phyloP scores from a whole-genome alignment of 2,329 filamentous ascomycete genomes.

The Akanthomyces lecanii region DNA sequence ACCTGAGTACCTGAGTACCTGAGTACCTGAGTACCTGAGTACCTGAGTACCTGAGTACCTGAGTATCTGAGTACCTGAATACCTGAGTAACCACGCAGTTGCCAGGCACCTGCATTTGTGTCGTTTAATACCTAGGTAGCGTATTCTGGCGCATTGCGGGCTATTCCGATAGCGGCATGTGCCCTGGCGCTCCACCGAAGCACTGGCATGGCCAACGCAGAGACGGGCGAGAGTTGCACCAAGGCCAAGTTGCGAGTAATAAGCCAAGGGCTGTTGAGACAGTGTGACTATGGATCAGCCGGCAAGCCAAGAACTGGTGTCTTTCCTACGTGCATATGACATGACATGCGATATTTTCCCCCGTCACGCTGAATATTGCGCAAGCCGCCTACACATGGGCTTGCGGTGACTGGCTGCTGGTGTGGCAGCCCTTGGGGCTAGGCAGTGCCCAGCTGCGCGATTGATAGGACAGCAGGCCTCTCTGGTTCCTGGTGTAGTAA shows the following conservation, averaged over 20 bases:
- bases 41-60: too few relatives aligned
- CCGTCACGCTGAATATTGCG: not conserved
- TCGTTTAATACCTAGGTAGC: not conserved
- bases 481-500: not conserved
- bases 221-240: too few relatives aligned
- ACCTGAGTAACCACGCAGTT: too few relatives aligned
- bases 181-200: not conserved
- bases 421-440: not conserved
- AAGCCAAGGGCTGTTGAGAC: too few relatives aligned
- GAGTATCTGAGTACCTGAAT: too few relatives aligned
- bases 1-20: too few relatives aligned
- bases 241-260: too few relatives aligned
- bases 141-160: not conserved
- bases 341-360: not conserved
- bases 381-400: not conserved
- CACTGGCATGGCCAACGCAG: too few relatives aligned
- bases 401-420: conserved; percentile 2
- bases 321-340: conserved; percentile 1
- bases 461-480: conserved; percentile 9
- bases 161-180: not conserved
- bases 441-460: not conserved
- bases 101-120: not conserved
- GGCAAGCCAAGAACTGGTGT: not conserved
- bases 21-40: too few relatives aligned
- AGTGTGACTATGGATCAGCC: not conserved